Percentiles rank a stretch among this genome's conserved stretches.
Conservation (phyloP, 176 grass and related monocot species). For the Lolium rigidum region DNA sequence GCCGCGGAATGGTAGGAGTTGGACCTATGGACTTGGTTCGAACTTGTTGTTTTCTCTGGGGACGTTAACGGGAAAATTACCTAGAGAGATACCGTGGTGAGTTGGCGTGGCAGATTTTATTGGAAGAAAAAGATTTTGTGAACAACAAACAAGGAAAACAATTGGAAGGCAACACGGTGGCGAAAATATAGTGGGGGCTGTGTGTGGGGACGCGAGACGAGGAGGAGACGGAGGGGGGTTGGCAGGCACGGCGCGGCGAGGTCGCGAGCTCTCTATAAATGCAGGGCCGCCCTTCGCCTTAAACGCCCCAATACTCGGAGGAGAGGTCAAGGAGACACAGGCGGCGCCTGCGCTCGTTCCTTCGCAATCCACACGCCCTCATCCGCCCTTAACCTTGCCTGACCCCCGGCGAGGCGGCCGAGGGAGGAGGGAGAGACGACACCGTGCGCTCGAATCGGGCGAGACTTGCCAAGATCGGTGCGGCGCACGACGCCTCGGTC, state of each 20-base stretch:
- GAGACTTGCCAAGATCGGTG: constrained; percentile 2
- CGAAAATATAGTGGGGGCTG: constrained; percentile 34
- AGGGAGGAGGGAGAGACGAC: neutral
- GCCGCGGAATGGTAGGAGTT: too few relatives aligned
- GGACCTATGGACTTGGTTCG: neutral
- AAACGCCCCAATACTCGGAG: constrained; percentile 39
- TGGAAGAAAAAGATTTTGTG: neutral
- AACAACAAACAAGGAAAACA: neutral
- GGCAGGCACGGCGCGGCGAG: too few relatives aligned
- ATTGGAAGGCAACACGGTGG: neutral
- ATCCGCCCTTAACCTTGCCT: neutral
- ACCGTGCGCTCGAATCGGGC: neutral
- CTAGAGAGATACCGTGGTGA: constrained; percentile 21
- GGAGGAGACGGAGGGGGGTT: too few relatives aligned
- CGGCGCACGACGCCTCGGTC: neutral
- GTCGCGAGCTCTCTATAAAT: constrained; percentile 73
- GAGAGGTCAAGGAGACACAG: constrained; percentile 31
- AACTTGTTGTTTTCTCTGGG: neutral
- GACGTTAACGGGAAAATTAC: neutral
- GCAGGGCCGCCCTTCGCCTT: constrained; percentile 13
- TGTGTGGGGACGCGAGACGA: constrained; percentile 2
- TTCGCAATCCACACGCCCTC: constrained; percentile 18
- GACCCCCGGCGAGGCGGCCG: neutral
- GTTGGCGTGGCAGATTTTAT: neutral
- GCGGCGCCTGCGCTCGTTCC: constrained; percentile 26